phyloP scores from a whole-genome alignment of 2,329 filamentous ascomycete species.

The Botrytis fragariae region DNA sequence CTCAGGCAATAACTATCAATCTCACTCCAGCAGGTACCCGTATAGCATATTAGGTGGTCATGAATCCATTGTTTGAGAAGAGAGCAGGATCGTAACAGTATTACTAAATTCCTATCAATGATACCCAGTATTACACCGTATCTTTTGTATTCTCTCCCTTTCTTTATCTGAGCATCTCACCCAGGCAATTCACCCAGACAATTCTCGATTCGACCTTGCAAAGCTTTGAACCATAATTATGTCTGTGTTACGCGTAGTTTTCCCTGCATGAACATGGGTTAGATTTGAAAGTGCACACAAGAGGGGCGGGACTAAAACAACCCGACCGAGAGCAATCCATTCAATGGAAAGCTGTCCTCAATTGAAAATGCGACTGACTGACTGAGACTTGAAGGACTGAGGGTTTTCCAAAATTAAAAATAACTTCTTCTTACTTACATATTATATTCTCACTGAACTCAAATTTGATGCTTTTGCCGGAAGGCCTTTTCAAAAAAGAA shows the following conservation, averaged over 20 bases:
- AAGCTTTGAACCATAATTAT: not conserved
- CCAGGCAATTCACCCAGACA: not conserved
- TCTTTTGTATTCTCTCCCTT: not conserved
- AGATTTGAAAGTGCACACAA: not conserved
- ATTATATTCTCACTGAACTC: not conserved
- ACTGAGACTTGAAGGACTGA: not conserved
- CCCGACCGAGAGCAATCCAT: not conserved
- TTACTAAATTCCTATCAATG: not conserved
- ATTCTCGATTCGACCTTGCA: not conserved
- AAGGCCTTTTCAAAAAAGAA: not conserved
- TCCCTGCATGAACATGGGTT: conserved; percentile 14
- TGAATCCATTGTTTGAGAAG: not conserved
- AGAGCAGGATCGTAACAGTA: not conserved
- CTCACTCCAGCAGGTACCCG: not conserved
- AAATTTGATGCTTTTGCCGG: not conserved
- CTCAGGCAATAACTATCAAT: not conserved
- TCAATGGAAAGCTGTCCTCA: conserved; percentile 21
- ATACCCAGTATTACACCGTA: not conserved
- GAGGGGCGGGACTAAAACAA: not conserved
- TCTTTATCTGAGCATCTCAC: not conserved
- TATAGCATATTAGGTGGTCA: not conserved
- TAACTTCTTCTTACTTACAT: not conserved
- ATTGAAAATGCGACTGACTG: conserved; percentile 15
- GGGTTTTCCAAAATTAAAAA: not conserved
- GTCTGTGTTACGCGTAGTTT: conserved; percentile 16